These are phyloP conservation scores for Lumnitzera littorea DNA, from an alignment of 345 rosid species.

Conservation along the genomic window DNA sequence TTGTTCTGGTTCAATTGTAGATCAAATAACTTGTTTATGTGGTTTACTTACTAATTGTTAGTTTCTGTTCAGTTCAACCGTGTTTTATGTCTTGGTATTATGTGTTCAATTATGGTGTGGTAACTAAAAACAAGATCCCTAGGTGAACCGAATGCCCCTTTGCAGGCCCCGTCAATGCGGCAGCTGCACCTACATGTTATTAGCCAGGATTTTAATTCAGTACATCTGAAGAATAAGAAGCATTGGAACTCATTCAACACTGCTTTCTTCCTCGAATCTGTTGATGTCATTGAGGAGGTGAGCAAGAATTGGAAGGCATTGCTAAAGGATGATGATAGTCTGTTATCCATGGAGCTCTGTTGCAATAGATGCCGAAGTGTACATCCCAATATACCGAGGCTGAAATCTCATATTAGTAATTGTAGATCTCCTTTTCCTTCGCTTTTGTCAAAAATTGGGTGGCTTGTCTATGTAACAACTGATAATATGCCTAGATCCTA, in stretches of 20 bases:
- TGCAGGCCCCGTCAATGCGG: constrained; percentile 66
- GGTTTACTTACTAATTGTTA: too few relatives aligned
- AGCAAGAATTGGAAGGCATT: constrained; percentile 45
- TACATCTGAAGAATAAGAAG: constrained; percentile 74
- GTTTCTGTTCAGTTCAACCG: too few relatives aligned
- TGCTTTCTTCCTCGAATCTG: constrained; percentile 69
- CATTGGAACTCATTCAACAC: constrained; percentile 92
- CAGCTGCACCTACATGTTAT: constrained; percentile 90
- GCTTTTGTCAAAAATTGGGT: constrained; percentile 34
- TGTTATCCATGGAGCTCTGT: constrained; percentile 65
- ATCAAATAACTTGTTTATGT: too few relatives aligned
- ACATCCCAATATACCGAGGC: constrained; percentile 82
- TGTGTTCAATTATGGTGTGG: background rate
- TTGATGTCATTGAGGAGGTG: constrained; percentile 73
- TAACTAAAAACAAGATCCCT: background rate
- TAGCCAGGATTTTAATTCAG: constrained; percentile 87
- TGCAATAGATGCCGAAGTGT: constrained; percentile 82
- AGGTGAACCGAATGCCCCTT: background rate
- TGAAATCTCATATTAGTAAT: constrained; percentile 55
- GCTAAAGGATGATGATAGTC: constrained; percentile 29
- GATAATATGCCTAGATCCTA: background rate
- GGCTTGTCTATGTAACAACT: constrained; percentile 13
- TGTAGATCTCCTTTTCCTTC: constrained; percentile 55
- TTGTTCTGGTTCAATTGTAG: too few relatives aligned
- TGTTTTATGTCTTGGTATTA: too few relatives aligned